Base-by-base conservation (phyloP, 805 yeast species). In the Zygotorulaspora sp. region DNA sequence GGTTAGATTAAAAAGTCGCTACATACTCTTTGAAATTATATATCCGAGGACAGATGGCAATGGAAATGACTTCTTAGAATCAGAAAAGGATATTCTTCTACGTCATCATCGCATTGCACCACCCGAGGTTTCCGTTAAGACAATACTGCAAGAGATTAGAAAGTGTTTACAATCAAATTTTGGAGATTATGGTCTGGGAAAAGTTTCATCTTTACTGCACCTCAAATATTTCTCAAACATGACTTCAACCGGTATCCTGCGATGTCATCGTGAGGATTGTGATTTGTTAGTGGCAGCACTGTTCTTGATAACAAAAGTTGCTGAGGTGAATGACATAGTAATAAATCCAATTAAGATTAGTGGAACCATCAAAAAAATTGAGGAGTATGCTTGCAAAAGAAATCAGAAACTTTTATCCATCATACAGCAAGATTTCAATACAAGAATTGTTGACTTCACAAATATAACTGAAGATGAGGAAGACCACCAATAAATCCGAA, bases 1-100 rank as follows among this genome's bases (percentile, higher is more conserved):
- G 97, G 97, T 89, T 11, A 75, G 97, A 53, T 68, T 89, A 19
- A 89, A 89, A 59, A 79, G 88, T 12, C 67, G 97, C 49, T 89
- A 90, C 52, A 70, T 89, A 9, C 68, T 88, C 3, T 89, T 90
- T 58, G 95, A 88, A 48, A 62, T 89, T 0, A 59, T 84, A 4
- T 78, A 78, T 47, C 95, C 95, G 0, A 74, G 70, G 3, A 35
- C 61, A 3, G 49, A 49, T 1, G 53, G 49, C 20, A 14, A 41
- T 10, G 40, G 27, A 17, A 35, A 30, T 18, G 40, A 24, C 9
- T 12, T 25, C 5, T 18, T 15, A 7, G 32, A 27, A 10, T n/a
- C 34, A 14, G 23, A 13, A 22, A 50, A 37, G 35, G 46, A 44
- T 32, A 49, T 49, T 52, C 51, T 74, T 8, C 52, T 76, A 9